A percentile compares a stretch with the other conserved stretches of the same genome.
phyloP scores from a whole-genome alignment of 192 early-diverging fungal genomes.

The Podila epicladia region DNA sequence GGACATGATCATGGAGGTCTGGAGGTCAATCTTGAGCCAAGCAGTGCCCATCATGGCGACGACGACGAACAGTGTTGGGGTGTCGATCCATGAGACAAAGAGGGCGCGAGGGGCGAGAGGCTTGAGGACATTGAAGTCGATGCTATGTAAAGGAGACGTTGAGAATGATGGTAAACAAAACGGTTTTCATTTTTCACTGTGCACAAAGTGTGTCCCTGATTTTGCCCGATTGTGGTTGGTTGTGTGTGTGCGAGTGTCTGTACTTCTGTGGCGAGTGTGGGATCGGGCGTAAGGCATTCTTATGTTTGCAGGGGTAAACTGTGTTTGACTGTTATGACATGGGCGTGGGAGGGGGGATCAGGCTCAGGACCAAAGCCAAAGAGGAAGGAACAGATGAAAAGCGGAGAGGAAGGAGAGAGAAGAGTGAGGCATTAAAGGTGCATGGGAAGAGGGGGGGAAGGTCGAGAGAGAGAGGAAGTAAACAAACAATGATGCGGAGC shows the following conservation, averaged over 20 bases:
- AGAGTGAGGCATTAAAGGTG: not conserved
- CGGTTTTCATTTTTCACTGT: not conserved
- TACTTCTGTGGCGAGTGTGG: not conserved
- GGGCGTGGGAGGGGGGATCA: conserved; percentile 18
- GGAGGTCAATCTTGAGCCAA: conserved; percentile 58
- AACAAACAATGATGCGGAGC: not conserved
- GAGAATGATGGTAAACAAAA: no score
- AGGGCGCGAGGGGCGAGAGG: conserved; percentile 60
- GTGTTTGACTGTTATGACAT: not conserved
- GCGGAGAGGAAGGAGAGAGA: not conserved
- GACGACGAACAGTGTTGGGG: conserved; percentile 59
- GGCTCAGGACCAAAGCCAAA: not conserved
- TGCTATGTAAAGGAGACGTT: conserved; percentile 16
- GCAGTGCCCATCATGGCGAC: conserved; percentile 57
- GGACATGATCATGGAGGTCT: conserved; percentile 62
- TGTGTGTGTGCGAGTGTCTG: no score
- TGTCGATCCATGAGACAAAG: conserved; percentile 66
- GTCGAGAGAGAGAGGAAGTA: not conserved
- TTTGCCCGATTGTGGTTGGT: not conserved
- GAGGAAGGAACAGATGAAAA: not conserved
- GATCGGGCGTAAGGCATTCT: no score
- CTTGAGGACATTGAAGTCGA: conserved; percentile 55
- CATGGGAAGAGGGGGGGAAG: no score
- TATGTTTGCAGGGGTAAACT: no score
- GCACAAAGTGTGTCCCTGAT: not conserved